Percentiles rank a stretch among this genome's conserved stretches.
Conservation (phyloP, 2,329 filamentous ascomycete species). For the Fragosphaeria purpurea region DNA sequence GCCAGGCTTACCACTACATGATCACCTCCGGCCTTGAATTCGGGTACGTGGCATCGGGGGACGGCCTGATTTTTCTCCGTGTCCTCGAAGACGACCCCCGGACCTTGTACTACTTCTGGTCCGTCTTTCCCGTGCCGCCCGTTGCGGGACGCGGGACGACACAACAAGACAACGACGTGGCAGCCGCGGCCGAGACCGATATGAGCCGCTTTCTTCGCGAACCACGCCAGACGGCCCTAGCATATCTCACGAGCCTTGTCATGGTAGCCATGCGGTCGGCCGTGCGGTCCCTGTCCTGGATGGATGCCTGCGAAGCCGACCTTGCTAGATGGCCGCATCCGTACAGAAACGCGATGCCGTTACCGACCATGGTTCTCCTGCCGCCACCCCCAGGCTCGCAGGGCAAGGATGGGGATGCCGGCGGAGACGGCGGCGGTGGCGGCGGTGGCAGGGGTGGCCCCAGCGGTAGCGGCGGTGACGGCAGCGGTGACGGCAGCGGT, state of each 20-base stretch:
- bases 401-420: no score
- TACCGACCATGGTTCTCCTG: no score
- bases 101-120: slow-evolving; percentile 7
- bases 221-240: slow-evolving; percentile 1
- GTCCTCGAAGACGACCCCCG: slow-evolving; percentile 3
- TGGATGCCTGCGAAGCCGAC: not conserved
- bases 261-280: not conserved
- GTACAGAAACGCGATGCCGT: not conserved
- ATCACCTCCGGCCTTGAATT: slow-evolving; percentile 5
- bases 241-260: slow-evolving; percentile 4
- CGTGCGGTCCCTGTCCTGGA: not conserved
- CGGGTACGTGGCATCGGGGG: slow-evolving; percentile 8
- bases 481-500: not conserved
- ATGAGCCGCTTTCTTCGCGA: no score
- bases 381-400: no score
- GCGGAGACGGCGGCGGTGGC: not conserved
- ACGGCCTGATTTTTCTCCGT: slow-evolving; percentile 7
- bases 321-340: slow-evolving; percentile 1
- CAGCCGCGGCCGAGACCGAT: no score
- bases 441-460: not conserved
- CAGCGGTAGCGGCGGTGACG: not conserved
- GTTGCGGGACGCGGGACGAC: no score
- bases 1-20: slow-evolving; percentile 10
- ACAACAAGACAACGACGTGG: no score
- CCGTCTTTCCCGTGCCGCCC: not conserved